A percentile compares a stretch with the other conserved stretches of the same genome.
Conservation (phyloP, 768 basidiomycete genomes). For the Cubamyces lactineus region DNA sequence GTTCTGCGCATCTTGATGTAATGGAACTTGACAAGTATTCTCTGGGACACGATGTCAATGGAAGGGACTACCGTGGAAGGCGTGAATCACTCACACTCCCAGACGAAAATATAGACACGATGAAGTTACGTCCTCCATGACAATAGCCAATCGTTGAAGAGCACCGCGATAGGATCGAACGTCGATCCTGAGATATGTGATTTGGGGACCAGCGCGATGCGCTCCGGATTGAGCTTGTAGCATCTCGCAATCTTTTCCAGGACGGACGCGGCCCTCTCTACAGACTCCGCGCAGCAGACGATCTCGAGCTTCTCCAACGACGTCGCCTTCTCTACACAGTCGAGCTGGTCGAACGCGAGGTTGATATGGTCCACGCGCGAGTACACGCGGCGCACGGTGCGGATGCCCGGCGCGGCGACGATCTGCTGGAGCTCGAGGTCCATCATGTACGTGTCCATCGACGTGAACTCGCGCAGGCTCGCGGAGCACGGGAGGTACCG, state of each 20-base stretch:
- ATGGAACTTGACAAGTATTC: no score
- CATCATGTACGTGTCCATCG: conserved; percentile 38
- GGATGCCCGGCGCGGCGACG: conserved; percentile 35
- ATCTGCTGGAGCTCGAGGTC: conserved; percentile 41
- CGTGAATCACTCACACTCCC: background rate
- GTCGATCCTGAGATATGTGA: background rate
- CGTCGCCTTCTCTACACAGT: conserved; percentile 31
- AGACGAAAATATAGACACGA: background rate
- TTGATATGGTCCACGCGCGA: conserved; percentile 18
- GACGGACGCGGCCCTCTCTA: background rate
- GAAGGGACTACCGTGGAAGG: background rate
- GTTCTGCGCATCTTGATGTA: no score
- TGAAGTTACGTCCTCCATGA: background rate
- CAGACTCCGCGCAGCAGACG: conserved; percentile 24
- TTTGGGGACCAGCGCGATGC: conserved; percentile 13
- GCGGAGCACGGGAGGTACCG: conserved; percentile 29
- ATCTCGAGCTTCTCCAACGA: conserved; percentile 36
- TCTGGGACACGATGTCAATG: no score
- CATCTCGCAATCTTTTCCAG: conserved; percentile 4
- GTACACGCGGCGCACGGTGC: conserved; percentile 35
- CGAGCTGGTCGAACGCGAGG: conserved; percentile 37
- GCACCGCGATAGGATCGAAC: background rate
- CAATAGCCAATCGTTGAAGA: background rate
- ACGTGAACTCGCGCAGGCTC: conserved; percentile 37
- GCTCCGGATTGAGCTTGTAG: conserved; percentile 8